Base-by-base conservation (phyloP, 2,329 filamentous ascomycete species). In the Herpotrichia juniperi region DNA sequence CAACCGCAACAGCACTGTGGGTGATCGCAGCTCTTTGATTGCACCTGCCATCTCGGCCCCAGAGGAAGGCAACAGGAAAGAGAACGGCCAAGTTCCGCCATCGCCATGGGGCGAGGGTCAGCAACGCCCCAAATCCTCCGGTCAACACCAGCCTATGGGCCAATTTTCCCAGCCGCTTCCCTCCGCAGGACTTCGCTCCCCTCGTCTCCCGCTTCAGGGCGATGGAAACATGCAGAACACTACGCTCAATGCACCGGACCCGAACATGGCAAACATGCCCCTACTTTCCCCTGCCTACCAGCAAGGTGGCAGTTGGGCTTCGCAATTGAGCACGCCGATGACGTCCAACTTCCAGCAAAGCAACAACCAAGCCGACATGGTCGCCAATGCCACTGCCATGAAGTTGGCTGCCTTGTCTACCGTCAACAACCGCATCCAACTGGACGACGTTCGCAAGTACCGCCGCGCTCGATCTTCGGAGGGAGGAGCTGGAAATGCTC, bases 301-400 rank as follows among this genome's bases (percentile, higher is more conserved):
- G 30, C 84, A 88, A 46, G 91, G 91, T 71, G 91, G 91, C 50
- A 97, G 94, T 79, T 99, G 94, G 94, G 94, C 94, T 21, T 97
- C 94, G 8, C 96, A 97, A 90, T 88, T 96, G 58, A 97, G 96
- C 77, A 99, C 94, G 2, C 94, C 94, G 2, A 96, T 97, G 89
- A 90, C 93, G 4, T 79, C 91, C 34, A 93, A 87, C 61, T 99
- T 97, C 74, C 88, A 64, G 56, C 68, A 83, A 60, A 76, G 76
- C 32, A 76, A 81, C 56, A 87, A 83, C 50, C 93, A 97, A 73
- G 93, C 92, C 14, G 94, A 99, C 68, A 97, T 97, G 93, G 89
- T 99, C 51, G 94, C 94, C 53, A 99, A 97, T 71, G 94, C 94
- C 22, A 97, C 94, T 14, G 94, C 94, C 19, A 99, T 99, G 94